Conservation (phyloP, 2,329 filamentous ascomycete species). For the Alternaria rosae region DNA sequence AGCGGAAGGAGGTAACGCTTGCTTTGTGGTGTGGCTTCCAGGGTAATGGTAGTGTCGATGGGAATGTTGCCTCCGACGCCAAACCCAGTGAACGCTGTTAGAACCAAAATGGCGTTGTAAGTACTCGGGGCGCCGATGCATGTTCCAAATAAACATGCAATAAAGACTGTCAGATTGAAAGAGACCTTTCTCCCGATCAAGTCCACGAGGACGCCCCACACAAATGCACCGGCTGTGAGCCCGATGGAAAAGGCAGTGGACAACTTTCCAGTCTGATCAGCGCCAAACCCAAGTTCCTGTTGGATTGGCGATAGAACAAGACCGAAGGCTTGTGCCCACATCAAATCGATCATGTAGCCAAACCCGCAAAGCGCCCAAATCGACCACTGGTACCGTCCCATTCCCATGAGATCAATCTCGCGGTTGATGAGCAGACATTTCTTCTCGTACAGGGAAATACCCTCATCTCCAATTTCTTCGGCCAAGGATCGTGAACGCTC, state of each 20-base stretch:
- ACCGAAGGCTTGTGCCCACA: constrained; percentile 67
- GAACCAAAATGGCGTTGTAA: constrained; percentile 60
- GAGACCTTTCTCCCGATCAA: constrained; percentile 62
- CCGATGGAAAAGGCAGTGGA: constrained; percentile 63
- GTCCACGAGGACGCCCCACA: constrained; percentile 65
- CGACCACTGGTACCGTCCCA: constrained; percentile 63
- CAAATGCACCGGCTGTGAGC: constrained; percentile 63
- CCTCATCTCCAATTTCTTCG: constrained; percentile 20
- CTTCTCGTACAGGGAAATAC: constrained; percentile 49
- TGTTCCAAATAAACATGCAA: constrained; percentile 62
- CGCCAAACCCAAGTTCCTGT: constrained; percentile 63
- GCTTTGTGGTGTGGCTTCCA: constrained; percentile 64
- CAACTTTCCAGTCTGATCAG: constrained; percentile 58
- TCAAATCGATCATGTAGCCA: constrained; percentile 63
- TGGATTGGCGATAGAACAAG: constrained; percentile 62
- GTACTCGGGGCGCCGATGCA: constrained; percentile 59
- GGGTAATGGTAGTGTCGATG: constrained; percentile 63
- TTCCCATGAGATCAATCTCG: constrained; percentile 61
- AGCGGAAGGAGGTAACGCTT: constrained; percentile 61
- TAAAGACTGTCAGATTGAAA: constrained; percentile 66
- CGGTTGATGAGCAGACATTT: constrained; percentile 55
- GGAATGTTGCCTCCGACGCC: constrained; percentile 63
- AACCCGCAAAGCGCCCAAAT: constrained; percentile 63
- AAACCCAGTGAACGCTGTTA: constrained; percentile 64
- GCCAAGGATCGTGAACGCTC: constrained; percentile 7